Percentiles rank a stretch among this genome's conserved stretches.
phyloP scores from a whole-genome alignment of 73 alveolate species.

The Paramecium tetraurelia region DNA sequence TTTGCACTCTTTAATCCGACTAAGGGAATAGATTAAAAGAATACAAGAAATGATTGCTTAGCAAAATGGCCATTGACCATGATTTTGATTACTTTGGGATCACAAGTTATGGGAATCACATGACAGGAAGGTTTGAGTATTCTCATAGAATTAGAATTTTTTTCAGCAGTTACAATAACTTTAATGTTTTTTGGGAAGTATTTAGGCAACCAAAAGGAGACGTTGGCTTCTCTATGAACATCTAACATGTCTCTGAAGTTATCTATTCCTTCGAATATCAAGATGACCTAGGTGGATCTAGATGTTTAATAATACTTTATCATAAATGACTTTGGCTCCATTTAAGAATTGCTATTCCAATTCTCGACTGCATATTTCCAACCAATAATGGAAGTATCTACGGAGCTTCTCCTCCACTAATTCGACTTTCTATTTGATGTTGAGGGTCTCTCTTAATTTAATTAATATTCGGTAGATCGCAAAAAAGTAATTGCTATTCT shows the following conservation, averaged over 20 bases:
- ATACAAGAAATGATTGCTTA: neutral
- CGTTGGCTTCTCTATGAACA: conserved; percentile 72
- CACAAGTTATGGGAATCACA: conserved; percentile 9
- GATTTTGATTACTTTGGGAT: neutral
- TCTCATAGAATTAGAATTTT: conserved; percentile 68
- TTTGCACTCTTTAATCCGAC: neutral
- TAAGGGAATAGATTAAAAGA: neutral
- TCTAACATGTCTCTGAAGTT: conserved; percentile 65
- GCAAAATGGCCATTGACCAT: neutral
- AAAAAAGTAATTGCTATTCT: conserved; percentile 31
- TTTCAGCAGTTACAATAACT: conserved; percentile 70
- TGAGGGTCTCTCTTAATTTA: conserved; percentile 60
- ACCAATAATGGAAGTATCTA: conserved; percentile 74
- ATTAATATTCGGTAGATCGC: conserved; percentile 33
- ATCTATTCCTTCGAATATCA: conserved; percentile 76
- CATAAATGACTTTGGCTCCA: conserved; percentile 61
- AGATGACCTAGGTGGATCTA: conserved; percentile 8
- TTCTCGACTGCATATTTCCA: conserved; percentile 69
- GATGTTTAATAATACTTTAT: neutral
- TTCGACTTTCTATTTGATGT: conserved; percentile 74
- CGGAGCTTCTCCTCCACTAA: conserved; percentile 74
- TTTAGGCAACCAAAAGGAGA: conserved; percentile 76
- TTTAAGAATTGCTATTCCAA: conserved; percentile 62
- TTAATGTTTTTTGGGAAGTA: conserved; percentile 75
- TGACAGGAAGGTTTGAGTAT: conserved; percentile 27